Conservation (phyloP, 345 rosid genomes). For the Erucastrum elatum region DNA sequence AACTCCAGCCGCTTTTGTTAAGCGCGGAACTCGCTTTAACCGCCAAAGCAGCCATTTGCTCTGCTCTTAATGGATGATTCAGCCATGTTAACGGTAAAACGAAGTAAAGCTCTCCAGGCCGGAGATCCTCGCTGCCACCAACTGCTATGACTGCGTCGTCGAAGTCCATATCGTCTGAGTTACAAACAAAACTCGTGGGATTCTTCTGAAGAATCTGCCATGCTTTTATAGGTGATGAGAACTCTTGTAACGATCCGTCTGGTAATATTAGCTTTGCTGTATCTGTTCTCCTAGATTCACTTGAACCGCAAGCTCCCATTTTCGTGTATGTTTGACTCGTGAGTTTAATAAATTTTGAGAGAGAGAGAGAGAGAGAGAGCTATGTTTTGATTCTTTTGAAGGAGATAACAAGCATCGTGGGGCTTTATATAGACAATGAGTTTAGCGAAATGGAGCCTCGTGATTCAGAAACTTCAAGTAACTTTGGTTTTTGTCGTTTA, state of each 20-base stretch:
- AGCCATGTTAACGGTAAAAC: conserved; percentile 68
- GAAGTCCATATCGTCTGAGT: neutral
- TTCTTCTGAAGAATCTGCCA: conserved; percentile 40
- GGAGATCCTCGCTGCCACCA: conserved; percentile 65
- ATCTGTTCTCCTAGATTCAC: conserved; percentile 58
- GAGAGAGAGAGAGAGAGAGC: conserved; percentile 14
- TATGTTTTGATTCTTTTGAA: conserved; percentile 25
- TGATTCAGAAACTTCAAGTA: conserved; percentile 35
- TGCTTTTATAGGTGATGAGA: conserved; percentile 69
- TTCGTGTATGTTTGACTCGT: conserved; percentile 6
- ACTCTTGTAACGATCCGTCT: conserved; percentile 80
- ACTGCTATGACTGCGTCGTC: conserved; percentile 46
- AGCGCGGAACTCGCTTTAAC: conserved; percentile 90
- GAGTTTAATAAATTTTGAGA: no score
- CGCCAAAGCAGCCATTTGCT: conserved; percentile 96
- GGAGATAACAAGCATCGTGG: conserved; percentile 13
- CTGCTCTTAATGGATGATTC: conserved; percentile 63
- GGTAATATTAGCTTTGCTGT: conserved; percentile 79
- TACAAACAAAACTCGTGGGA: neutral
- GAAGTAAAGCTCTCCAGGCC: conserved; percentile 81
- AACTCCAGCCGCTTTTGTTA: conserved; percentile 34
- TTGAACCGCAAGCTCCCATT: conserved; percentile 85
- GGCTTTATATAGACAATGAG: conserved; percentile 17
- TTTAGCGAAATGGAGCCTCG: conserved; percentile 21
- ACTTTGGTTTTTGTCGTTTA: conserved; percentile 25